Conservation (phyloP, 805 yeast genomes). For the Saccharomycopsis sp. region DNA sequence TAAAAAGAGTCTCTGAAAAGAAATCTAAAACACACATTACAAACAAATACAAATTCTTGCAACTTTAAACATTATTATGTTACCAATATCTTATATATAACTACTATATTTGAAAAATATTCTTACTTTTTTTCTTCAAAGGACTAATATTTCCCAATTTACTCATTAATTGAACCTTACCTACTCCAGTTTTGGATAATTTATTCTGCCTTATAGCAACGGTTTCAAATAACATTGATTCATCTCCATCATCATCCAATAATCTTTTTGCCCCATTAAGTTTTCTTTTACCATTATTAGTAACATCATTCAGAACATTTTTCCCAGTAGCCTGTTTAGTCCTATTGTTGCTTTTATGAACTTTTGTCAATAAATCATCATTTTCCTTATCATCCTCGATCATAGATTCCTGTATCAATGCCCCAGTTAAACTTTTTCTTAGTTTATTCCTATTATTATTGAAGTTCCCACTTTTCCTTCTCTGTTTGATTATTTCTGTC, state of each 20-base stretch:
- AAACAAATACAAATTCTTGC: too few relatives aligned
- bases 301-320: too few relatives aligned
- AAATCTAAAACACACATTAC: too few relatives aligned
- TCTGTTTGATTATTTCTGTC: too few relatives aligned
- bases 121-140: constrained; percentile 3
- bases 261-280: neutral
- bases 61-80: too few relatives aligned
- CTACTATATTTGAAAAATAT: neutral
- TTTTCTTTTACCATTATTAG: too few relatives aligned
- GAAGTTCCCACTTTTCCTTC: neutral
- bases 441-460: too few relatives aligned
- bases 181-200: neutral
- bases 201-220: too few relatives aligned
- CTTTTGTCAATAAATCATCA: neutral
- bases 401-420: neutral
- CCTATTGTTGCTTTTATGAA: too few relatives aligned
- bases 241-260: neutral
- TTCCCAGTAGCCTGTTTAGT: too few relatives aligned
- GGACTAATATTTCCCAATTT: constrained; percentile 11
- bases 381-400: neutral
- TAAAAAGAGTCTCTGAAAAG: too few relatives aligned
- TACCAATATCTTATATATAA: too few relatives aligned
- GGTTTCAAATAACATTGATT: neutral
- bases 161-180: constrained; percentile 3
- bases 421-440: neutral